Conservation (phyloP, 305 asterid species). For the Coffea humblotiana region DNA sequence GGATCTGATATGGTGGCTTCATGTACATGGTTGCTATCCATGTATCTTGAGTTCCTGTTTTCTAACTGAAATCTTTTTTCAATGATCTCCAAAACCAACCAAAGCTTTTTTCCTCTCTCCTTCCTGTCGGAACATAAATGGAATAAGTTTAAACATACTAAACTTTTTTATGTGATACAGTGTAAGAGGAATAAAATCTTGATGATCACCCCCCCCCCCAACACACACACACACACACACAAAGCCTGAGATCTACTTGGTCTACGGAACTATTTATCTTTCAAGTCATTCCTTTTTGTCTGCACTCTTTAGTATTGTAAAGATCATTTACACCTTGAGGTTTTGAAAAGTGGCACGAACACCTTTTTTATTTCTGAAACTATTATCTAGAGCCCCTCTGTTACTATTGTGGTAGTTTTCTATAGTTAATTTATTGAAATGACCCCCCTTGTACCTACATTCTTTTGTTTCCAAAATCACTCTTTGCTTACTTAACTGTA, state of each 20-base stretch:
- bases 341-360: too few relatives aligned
- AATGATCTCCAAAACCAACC: not conserved
- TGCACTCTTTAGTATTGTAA: too few relatives aligned
- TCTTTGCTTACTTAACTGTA: too few relatives aligned
- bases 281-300: not conserved
- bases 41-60: not conserved
- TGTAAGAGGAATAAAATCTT: not conserved
- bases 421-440: too few relatives aligned
- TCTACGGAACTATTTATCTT: not conserved
- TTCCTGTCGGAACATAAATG: not conserved
- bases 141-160: not conserved
- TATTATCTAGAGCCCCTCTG: too few relatives aligned
- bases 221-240: too few relatives aligned
- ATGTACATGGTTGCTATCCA: not conserved
- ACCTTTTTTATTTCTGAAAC: too few relatives aligned
- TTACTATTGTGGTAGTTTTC: too few relatives aligned
- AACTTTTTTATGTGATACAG: not conserved
- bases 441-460: too few relatives aligned
- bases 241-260: not conserved
- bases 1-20: not conserved
- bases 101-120: not conserved
- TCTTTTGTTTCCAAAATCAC: too few relatives aligned
- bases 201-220: not conserved
- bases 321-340: too few relatives aligned
- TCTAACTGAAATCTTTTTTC: not conserved